Base-by-base conservation (phyloP, 148 eudicot genomes). In the Diospyros lotus region DNA sequence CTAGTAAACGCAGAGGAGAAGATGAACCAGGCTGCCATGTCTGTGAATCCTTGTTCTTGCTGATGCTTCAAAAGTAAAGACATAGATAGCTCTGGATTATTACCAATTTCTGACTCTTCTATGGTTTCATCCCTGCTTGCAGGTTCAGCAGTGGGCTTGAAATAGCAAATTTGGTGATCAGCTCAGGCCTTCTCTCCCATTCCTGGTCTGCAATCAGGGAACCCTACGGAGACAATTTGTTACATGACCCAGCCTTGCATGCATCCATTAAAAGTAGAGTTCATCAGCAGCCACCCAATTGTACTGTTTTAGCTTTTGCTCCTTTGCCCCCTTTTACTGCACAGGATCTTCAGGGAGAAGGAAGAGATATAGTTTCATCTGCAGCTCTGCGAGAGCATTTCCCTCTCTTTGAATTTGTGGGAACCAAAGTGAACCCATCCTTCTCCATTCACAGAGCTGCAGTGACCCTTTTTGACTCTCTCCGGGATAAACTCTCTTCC, bases 111-210 rank as follows among this genome's bases (percentile, higher is more conserved):
- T 64, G 44, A 41, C 8, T 28, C 61, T 41, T 46, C 38, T 43
- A 18, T 50, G 45, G 50, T 42, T 4, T 43, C n/a, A 58, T 40
- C 39, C 58, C 15, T 63, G 42, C 41, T 77, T 18, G 68, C 74
- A 81, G 80, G 77, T 81, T 81, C 70, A 69, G 67, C 72, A 74
- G 54, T 77, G 81, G 78, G 46, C 46, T 13, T 52, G 81, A 77
- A 54, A 12, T 74, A 52, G 66, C 66, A 58, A 61, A 56, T 73
- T 65, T 80, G 48, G 3, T 80, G 28, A 52, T 75, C 46, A 53
- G 78, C 62, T 73, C 80, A 69, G 78, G 46, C 50, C 59, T 77
- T 11, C 75, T 74, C 51, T 52, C 13, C 14, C 53, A 44, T 50
- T 65, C 79, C 1, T 82, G 81, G 73, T 39, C 11, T 40, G 75